phyloP scores from a whole-genome alignment of 805 yeast genomes.

The Wickerhamomyces sydowiorum region DNA sequence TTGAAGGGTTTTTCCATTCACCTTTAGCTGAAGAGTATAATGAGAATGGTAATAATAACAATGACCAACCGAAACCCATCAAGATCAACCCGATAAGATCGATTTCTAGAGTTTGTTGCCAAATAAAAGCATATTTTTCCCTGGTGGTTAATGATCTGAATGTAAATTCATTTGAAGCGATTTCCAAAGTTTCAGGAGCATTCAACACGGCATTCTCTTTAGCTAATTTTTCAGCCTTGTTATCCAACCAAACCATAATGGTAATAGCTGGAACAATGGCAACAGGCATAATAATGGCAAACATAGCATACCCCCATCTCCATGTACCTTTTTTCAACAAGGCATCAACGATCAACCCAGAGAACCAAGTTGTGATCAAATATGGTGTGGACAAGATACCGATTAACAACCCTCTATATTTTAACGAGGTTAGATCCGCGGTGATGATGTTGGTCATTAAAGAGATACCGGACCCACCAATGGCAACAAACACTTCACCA shows the following conservation, averaged over 20 bases:
- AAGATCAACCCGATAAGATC: conserved; percentile 34
- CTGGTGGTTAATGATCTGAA: conserved; percentile 1
- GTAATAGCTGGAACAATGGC: conserved; percentile 27
- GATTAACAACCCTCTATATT: conserved; percentile 30
- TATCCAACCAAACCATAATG: conserved; percentile 24
- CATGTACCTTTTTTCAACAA: conserved; percentile 29
- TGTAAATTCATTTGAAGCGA: neutral
- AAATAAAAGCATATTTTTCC: conserved; percentile 3
- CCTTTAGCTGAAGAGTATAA: conserved; percentile 26
- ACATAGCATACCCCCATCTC: conserved; percentile 48
- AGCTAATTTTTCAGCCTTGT: conserved; percentile 21
- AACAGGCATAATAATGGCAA: conserved; percentile 37
- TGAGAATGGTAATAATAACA: conserved; percentile 34
- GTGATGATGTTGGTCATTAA: conserved; percentile 26
- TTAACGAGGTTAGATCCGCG: conserved; percentile 31
- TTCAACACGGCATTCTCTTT: neutral
- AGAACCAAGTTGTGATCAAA: conserved; percentile 32
- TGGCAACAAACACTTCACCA: conserved; percentile 29
- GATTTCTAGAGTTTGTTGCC: conserved; percentile 25
- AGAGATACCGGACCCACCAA: conserved; percentile 31
- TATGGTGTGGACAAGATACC: conserved; percentile 33
- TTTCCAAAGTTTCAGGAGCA: neutral
- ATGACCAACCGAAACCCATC: conserved; percentile 33
- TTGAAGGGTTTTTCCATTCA: conserved; percentile 31
- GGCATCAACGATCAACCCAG: conserved; percentile 29